Conservation (phyloP, 1,139 yeast species). For the Debaryomyces singareniensis region DNA sequence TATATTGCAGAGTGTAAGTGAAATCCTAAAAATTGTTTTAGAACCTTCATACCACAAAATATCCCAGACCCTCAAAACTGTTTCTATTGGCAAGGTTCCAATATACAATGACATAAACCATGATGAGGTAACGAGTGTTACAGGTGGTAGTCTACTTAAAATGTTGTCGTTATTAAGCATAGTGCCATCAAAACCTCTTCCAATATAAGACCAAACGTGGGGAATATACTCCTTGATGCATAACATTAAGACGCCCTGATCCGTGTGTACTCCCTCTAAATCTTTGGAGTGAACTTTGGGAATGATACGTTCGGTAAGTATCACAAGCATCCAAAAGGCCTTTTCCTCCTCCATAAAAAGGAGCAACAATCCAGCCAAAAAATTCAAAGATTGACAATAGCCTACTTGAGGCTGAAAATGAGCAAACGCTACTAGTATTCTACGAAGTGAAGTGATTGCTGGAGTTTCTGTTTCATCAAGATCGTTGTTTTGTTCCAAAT, state of each 20-base stretch:
- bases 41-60: constrained; percentile 90
- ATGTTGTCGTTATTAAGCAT: constrained; percentile 51
- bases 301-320: constrained; percentile 74
- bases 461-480: constrained; percentile 33
- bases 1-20: constrained; percentile 74
- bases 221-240: constrained; percentile 83
- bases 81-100: constrained; percentile 81
- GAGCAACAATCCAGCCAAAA: constrained; percentile 78
- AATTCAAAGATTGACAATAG: constrained; percentile 90
- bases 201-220: constrained; percentile 60
- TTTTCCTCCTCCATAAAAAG: constrained; percentile 83
- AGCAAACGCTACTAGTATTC: constrained; percentile 81
- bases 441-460: constrained; percentile 63
- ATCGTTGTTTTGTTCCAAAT: constrained; percentile 1
- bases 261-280: constrained; percentile 90
- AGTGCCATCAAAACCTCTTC: constrained; percentile 38
- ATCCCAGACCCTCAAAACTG: constrained; percentile 89
- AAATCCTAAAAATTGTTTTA: constrained; percentile 75
- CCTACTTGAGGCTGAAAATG: constrained; percentile 86
- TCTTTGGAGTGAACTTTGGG: constrained; percentile 91
- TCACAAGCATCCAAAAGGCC: constrained; percentile 94
- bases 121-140: constrained; percentile 87
- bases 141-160: constrained; percentile 74
- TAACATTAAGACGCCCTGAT: constrained; percentile 90
- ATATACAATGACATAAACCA: constrained; percentile 98